Base-by-base conservation (phyloP, 2,329 filamentous ascomycete genomes). In the Tolypocladium tundrense region DNA sequence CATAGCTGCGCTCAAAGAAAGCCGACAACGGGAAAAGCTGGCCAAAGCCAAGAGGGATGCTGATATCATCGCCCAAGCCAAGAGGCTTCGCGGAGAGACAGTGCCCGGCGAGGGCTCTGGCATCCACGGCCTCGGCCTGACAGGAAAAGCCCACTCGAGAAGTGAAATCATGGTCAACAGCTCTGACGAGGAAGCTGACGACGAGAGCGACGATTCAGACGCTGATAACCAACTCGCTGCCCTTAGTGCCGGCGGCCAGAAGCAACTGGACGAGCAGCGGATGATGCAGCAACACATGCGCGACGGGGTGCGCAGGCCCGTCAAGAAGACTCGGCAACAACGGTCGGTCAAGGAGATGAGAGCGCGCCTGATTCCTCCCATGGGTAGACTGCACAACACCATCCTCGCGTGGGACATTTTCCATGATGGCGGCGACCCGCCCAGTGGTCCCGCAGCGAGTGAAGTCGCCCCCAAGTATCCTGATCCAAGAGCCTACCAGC, bases 331-430 rank as follows among this genome's bases (percentile, higher is more conserved):
- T 63, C 89, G 90, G 69, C 83, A 91, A 55, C 79, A 87, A 61
- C 85, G 93, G 54, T 93, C 91, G 19, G 85, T 88, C 52, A 96
- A 96, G 72, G 94, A 99, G 73, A 93, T 97, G 85, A 88, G 93
- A 65, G 93, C 94, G 62, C 88, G 94, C 61, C 79, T 99, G 60
- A 88, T 92, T 39, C 94, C 95, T 9, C 90, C 95, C 63, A 88
- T 99, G 74, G 88, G 91, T 42, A 80, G 84, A 19, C 75, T 99
- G 37, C 94, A 97, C 69, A 87, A 88, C 65, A 87, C 87, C 21
- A 91, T 99, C 55, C 82, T 99, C 3, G 83, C 88, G 58, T 99
- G 94, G 94, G 90, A 99, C 63, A 96, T 95, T 63, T 99, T 97
- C 71, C 89, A 96, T 67, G 78, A 85, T 52, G 91, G 91, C 35